Evolutionary conservation across 2,329 filamentous ascomycete genomes (phyloP), one percentile per base, ranked within the genome.

Genomic region (Cytospora mali): DNA sequence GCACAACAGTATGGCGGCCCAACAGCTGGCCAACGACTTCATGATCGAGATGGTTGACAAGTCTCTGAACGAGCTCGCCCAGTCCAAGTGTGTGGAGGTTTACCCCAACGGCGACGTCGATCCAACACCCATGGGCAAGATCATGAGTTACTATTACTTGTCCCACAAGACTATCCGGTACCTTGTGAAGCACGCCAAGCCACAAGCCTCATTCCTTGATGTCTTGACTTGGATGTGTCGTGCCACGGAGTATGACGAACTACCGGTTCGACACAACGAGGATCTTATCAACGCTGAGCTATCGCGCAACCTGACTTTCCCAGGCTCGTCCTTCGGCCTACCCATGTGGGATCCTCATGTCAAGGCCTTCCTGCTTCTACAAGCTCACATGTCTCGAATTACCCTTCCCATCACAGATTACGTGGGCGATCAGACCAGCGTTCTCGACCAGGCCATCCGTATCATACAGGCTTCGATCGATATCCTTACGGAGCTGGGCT

Each of bases 311-410:
- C 80, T 99, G 0, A 91, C 93, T 0, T 82, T 85, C 64, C 77
- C 82, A 0, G 84, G 81, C 6, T 77, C 77, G 21, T 75, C 77
- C 4, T 86, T 95, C 58, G 88, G 87, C 11, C 79, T 97, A 48
- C 94, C 94, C 1, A 91, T 99, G 88, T 99, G 95, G 95, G 95
- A 99, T 78, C 95, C 95, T 0, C 95, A 99, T 73, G 92, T 98
- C 72, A 99, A 99, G 75, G 88, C 95, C 0, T 98, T 97, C 79
- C 79, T 99, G 42, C 83, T 99, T 1, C 83, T 99, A 0, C 96
- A 99, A 76, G 93, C 95, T 0, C 93, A 97, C 76, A 96, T 99
- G 86, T 92, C 91, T 23, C 90, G 94, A 62, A 89, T 98, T 68
- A 88, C 94, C 60, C 86, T 99, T 4, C 96, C 96, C 4, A 97